A percentile compares a stretch with the other conserved stretches of the same genome.
phyloP scores from a whole-genome alignment of 495 filamentous ascomycete genomes.

The Venustampulla echinocandica region DNA sequence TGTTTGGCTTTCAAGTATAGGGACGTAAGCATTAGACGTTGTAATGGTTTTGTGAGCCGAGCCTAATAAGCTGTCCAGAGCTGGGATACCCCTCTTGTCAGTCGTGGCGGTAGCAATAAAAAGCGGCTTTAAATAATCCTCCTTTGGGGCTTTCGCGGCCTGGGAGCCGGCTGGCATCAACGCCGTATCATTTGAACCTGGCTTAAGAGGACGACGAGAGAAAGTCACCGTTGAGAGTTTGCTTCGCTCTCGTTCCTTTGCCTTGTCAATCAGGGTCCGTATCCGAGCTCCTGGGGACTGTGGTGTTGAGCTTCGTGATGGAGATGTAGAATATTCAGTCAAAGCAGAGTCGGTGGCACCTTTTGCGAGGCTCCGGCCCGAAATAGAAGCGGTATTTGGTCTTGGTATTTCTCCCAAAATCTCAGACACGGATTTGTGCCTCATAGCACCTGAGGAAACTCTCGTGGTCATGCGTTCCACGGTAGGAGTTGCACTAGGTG shows the following conservation, averaged over 20 bases:
- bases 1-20: conserved; percentile 74
- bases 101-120: conserved; percentile 62
- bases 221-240: conserved; percentile 77
- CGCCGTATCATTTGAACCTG: conserved; percentile 26
- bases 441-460: conserved; percentile 57
- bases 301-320: conserved; percentile 27
- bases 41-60: conserved; percentile 75
- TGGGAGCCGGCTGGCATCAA: conserved; percentile 7
- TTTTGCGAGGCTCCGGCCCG: conserved; percentile 27
- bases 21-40: conserved; percentile 65
- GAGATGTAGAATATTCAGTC: conserved; percentile 26
- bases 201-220: conserved; percentile 36
- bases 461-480: conserved; percentile 53
- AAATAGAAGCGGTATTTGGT: conserved; percentile 23
- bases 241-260: conserved; percentile 52
- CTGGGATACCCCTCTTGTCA: conserved; percentile 47
- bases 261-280: conserved; percentile 46
- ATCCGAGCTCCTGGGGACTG: conserved; percentile 40
- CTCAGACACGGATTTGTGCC: conserved; percentile 66
- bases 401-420: conserved; percentile 57
- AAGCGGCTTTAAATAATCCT: conserved; percentile 74
- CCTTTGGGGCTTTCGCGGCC: conserved; percentile 24
- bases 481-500: conserved; percentile 21
- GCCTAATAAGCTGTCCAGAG: conserved; percentile 58
- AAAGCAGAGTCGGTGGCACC: conserved; percentile 21